Percentiles rank a stretch among this genome's conserved stretches.
These are phyloP conservation scores for Candida mattraensis DNA, from an alignment of 805 yeast genomes.

Conservation along the genomic window DNA sequence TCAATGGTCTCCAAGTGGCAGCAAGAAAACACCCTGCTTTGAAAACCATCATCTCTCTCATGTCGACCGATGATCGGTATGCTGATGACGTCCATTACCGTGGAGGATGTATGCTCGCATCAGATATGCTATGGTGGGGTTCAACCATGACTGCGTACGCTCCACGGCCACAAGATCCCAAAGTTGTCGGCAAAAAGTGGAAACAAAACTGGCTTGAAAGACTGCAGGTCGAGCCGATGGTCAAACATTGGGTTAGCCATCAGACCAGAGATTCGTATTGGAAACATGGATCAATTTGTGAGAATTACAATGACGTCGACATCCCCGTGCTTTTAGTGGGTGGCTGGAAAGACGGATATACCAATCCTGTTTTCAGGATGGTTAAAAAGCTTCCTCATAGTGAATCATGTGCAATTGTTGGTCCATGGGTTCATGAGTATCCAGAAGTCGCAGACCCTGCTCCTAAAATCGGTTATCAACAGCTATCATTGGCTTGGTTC, in stretches of 20 bases:
- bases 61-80: constrained; percentile 49
- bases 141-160: constrained; percentile 45
- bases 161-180: constrained; percentile 48
- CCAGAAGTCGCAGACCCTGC: constrained; percentile 48
- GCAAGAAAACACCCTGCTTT: constrained; percentile 47
- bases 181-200: constrained; percentile 40
- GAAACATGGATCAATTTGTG: constrained; percentile 49
- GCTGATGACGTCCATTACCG: constrained; percentile 50
- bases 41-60: constrained; percentile 42
- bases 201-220: constrained; percentile 41
- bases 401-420: constrained; percentile 38
- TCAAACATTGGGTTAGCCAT: constrained; percentile 42
- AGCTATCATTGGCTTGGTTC: constrained; percentile 43
- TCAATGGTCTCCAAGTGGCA: constrained; percentile 46
- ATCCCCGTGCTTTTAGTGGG: constrained; percentile 46
- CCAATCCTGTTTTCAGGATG: constrained; percentile 45
- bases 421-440: constrained; percentile 51
- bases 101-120: constrained; percentile 45
- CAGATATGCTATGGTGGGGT: constrained; percentile 53
- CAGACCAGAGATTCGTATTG: constrained; percentile 46
- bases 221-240: constrained; percentile 40
- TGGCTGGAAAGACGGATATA: constrained; percentile 51
- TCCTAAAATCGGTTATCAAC: constrained; percentile 45
- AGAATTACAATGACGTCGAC: constrained; percentile 38
- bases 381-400: constrained; percentile 41